Conservation (phyloP, 2,329 filamentous ascomycete species). For the Arachnopeziza araneosa region DNA sequence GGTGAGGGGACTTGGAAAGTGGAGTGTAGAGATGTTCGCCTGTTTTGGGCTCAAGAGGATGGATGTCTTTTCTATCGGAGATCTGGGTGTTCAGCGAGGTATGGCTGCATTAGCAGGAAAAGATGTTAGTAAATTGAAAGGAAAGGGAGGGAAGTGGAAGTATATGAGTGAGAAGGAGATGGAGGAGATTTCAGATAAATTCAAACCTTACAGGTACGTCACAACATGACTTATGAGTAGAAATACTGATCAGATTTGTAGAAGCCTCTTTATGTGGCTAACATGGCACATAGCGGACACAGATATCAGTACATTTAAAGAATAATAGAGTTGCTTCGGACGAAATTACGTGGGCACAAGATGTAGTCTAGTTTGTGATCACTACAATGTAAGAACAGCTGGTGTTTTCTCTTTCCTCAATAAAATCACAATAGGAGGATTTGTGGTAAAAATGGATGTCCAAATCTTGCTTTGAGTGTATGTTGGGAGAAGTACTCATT, state of each 20-base stretch:
- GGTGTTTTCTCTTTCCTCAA: too few relatives aligned
- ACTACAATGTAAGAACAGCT: too few relatives aligned
- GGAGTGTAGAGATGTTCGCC: slow-evolving; percentile 98
- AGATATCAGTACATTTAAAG: not conserved
- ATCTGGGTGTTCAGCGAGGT: slow-evolving; percentile 87
- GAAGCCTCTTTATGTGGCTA: slow-evolving; percentile 96
- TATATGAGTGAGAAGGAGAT: slow-evolving; percentile 96
- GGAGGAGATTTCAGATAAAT: slow-evolving; percentile 72
- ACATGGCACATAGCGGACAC: slow-evolving; percentile 54
- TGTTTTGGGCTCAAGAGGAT: slow-evolving; percentile 90
- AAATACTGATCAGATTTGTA: slow-evolving; percentile 28
- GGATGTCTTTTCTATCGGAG: slow-evolving; percentile 89
- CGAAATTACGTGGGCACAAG: too few relatives aligned
- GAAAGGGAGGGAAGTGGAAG: slow-evolving; percentile 85
- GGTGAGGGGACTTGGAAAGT: slow-evolving; percentile 79
- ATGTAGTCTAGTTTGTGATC: too few relatives aligned
- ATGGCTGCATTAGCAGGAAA: slow-evolving; percentile 84
- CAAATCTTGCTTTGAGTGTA: too few relatives aligned
- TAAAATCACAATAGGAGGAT: too few relatives aligned
- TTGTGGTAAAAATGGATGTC: too few relatives aligned
- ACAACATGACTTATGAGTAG: not conserved
- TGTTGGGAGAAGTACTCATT: too few relatives aligned
- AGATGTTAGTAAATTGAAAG: slow-evolving; percentile 79
- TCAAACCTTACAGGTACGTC: slow-evolving; percentile 69
- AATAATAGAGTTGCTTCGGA: not conserved